Conservation (phyloP, 2,329 filamentous ascomycete genomes). For the Lasiodiplodia hormozganensis region DNA sequence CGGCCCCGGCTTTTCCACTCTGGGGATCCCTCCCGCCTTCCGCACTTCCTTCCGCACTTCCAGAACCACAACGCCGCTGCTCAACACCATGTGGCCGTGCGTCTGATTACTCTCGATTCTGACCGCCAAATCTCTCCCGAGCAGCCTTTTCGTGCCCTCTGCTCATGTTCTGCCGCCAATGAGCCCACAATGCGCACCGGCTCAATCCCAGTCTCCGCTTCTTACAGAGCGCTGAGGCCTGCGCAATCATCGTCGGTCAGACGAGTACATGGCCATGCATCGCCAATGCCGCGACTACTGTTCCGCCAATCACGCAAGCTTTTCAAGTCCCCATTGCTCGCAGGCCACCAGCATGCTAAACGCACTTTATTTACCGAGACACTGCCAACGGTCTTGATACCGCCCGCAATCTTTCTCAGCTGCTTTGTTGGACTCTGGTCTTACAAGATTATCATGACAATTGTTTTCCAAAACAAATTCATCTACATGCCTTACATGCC, state of each 20-base stretch:
- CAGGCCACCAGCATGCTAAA: not conserved
- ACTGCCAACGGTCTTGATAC: conserved; percentile 61
- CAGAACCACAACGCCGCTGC: not conserved
- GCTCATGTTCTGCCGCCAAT: conserved; percentile 1
- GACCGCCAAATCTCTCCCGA: not conserved
- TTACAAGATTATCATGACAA: conserved; percentile 73
- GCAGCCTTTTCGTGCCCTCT: not conserved
- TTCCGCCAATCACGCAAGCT: not conserved
- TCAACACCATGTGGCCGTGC: conserved; percentile 11
- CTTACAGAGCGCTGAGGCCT: not conserved
- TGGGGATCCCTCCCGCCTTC: conserved; percentile 16
- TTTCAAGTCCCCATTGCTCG: not conserved
- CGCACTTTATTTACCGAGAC: conserved; percentile 35
- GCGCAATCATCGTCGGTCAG: not conserved
- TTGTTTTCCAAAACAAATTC: conserved; percentile 80
- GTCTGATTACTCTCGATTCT: not conserved
- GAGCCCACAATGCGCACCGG: not conserved
- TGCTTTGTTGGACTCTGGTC: conserved; percentile 70
- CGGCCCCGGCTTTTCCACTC: not conserved
- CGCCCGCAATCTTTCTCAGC: conserved; percentile 71
- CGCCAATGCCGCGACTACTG: no score
- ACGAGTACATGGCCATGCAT: not conserved
- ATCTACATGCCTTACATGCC: conserved; percentile 81
- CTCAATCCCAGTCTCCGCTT: not conserved
- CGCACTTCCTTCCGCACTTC: not conserved